Conservation (phyloP, 441 rosid species). For the Gossypium trilobum region DNA sequence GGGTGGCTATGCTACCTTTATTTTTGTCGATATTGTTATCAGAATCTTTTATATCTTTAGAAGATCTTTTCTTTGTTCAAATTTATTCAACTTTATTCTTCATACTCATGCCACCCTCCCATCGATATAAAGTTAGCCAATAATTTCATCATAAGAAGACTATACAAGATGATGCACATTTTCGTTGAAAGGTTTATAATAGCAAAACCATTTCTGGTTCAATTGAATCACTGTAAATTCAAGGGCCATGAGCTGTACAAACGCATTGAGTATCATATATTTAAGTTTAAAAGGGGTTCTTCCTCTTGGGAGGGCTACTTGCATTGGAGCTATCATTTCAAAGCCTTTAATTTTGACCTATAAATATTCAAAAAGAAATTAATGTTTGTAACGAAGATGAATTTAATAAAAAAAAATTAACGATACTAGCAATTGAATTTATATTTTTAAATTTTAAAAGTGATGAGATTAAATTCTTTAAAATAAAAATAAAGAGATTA, state of each 20-base stretch:
- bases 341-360: not conserved
- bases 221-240: not conserved
- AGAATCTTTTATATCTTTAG: conserved; percentile 3
- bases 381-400: too few relatives aligned
- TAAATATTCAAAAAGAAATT: too few relatives aligned
- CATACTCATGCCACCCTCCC: not conserved
- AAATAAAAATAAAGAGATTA: too few relatives aligned
- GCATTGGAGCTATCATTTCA: conserved; percentile 1
- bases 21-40: not conserved
- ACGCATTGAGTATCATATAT: too few relatives aligned
- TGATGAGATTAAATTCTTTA: too few relatives aligned
- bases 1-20: not conserved
- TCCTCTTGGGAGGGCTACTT: conserved; percentile 1
- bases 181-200: too few relatives aligned
- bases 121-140: not conserved
- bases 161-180: too few relatives aligned
- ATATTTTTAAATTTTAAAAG: too few relatives aligned
- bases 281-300: not conserved
- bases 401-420: too few relatives aligned
- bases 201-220: too few relatives aligned
- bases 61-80: not conserved
- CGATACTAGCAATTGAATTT: too few relatives aligned
- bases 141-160: not conserved
- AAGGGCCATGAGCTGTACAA: too few relatives aligned
- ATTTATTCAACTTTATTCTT: conserved; percentile 16